Base-by-base conservation (phyloP, 2,329 filamentous ascomycete genomes). In the Curvularia sp. region DNA sequence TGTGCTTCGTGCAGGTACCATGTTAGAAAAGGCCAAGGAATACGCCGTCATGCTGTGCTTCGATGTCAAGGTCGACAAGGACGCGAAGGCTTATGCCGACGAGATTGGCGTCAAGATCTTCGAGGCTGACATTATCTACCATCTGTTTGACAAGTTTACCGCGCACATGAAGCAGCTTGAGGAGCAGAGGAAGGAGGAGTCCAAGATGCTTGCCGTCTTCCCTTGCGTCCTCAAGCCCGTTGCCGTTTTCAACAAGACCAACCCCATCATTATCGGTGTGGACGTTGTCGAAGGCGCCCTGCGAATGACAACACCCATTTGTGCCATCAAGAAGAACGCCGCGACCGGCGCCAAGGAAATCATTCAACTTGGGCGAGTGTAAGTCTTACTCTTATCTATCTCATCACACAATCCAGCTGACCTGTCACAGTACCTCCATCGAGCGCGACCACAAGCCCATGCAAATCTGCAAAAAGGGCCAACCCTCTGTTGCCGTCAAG, bases 21-120 rank as follows among this genome's bases (percentile, higher is more conserved):
- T 99, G 95, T 78, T 98, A 72, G 95, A 99, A 80, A 98, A 97
- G 82, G 86, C 89, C 15, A 92, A 92, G 66, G 93, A 99, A 75
- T 96, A 89, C 69, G 95, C 95, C n/a, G 92, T 98, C 76, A 99
- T 99, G 95, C 88, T 99, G 50, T 98, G 95, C 78, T 99, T 99
- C 85, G 96, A 99, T 77, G 95, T 99, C 80, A 98, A 97, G 83
- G 92, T 99, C 15, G 95, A 99, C 81, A 98, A 97, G 79, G 95
- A 99, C 75, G 95, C 95, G 0, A 88, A 90, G 66, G 85, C 86
- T 9, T 96, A 98, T 71, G 95, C 95, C 10, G 92, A 97, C 18
- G 93, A 98, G 57, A 88, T 96, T 62, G 93, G 93, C 51, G 91
- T 99, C 81, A 98, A 96, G 84, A 91, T 99, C 71, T 99, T 99